phyloP scores from a whole-genome alignment of 208 protist species.

The Leishmania tarentolae region DNA sequence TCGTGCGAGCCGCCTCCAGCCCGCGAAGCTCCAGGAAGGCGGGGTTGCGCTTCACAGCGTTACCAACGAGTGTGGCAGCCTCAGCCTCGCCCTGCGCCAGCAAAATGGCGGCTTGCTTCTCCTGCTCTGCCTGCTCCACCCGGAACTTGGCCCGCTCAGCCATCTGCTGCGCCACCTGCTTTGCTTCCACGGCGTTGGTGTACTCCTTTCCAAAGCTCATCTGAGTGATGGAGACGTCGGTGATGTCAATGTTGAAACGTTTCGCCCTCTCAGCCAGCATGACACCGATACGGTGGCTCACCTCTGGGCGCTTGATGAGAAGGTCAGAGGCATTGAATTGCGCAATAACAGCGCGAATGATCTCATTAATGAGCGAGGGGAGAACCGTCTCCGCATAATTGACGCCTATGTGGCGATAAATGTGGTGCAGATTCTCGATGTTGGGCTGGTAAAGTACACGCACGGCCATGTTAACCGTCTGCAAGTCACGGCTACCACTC shows the following conservation, averaged over 20 bases:
- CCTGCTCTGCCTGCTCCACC: conserved; percentile 94
- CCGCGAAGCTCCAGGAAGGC: conserved; percentile 94
- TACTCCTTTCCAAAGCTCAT: conserved; percentile 97
- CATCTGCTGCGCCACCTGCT: conserved; percentile 97
- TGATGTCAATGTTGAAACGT: conserved; percentile 98
- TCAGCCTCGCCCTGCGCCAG: conserved; percentile 94
- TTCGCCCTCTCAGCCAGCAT: conserved; percentile 94
- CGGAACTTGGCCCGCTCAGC: conserved; percentile 95
- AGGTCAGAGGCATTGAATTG: conserved; percentile 99
- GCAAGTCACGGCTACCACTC: conserved; percentile 95
- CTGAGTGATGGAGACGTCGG: conserved; percentile 98
- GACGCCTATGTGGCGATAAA: conserved; percentile 95
- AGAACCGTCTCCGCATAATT: conserved; percentile 98
- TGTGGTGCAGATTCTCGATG: conserved; percentile 88
- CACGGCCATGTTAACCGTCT: conserved; percentile 99
- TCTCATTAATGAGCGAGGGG: conserved; percentile 98
- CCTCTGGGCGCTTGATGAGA: conserved; percentile 96
- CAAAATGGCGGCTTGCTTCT: conserved; percentile 93
- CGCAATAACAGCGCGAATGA: conserved; percentile 98
- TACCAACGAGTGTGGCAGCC: conserved; percentile 87
- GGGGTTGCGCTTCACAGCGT: conserved; percentile 88
- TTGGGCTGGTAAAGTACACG: conserved; percentile 98
- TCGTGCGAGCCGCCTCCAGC: conserved; percentile 92
- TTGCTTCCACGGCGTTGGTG: conserved; percentile 94
- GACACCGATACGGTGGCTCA: conserved; percentile 91